Base-by-base conservation (phyloP, 768 basidiomycete species). In the Suillus spraguei region DNA sequence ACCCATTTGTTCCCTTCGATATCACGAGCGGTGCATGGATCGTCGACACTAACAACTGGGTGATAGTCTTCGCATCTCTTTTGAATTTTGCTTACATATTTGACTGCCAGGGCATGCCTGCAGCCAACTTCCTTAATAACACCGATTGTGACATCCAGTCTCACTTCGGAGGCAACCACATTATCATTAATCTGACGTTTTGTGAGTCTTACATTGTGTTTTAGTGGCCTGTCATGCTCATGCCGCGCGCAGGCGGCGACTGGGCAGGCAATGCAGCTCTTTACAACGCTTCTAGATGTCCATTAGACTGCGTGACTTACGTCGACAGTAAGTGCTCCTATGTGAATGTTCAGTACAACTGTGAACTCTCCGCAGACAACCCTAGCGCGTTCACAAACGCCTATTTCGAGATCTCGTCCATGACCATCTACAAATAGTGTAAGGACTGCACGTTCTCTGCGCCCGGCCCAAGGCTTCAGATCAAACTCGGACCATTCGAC, bases 361-460 rank as follows among this genome's bases (percentile, higher is more conserved):
- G 17, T 24, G 39, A 35, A 36, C 54, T 24, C 62, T 20, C 47
- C 14, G 20, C 63, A 89, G 87, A 85, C 65, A 87, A 90, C 68
- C 91, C 91, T 1, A 72, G 75, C 4, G 87, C 87, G 13, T 92
- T 92, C 75, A 66, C 67, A 10, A 77, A 89, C 39, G 89, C 92
- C 0, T 92, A 86, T 78, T 93, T 90, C 76, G 85, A 90, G 50
- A 82, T 94, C 71, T 80, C 82, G 54, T 84, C 82, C 59, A 73
- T 92, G 60, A 83, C 81, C 63, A 76, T 86, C 35, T 87, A 85
- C 72, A 75, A 70, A 33, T 81, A 72, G 28, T 28, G 28, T 28
- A 28, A 28, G 28, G 28, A 28, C 28, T 28, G 2, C 28, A 28
- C 4, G 28, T 28, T 4, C 28, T 4, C 28, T 28, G 28, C 28